Percentiles rank a stretch among this genome's conserved stretches.
Evolutionary conservation across 768 basidiomycete species (phyloP).

Genomic region (Lentinula lateritia): DNA sequence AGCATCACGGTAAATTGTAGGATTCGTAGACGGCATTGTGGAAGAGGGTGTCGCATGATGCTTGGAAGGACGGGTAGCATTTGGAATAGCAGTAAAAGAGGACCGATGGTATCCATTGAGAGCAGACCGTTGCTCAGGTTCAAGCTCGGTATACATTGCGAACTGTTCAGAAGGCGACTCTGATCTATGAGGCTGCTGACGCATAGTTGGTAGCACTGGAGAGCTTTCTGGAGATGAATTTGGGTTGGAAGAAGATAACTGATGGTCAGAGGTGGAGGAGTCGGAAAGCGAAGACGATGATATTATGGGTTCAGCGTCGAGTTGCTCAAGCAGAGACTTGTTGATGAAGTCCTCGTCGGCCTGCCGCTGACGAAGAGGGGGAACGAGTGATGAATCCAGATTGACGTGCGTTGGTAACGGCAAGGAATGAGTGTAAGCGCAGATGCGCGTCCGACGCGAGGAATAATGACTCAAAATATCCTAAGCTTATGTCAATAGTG

Average conservation of each 20-base stretch:
- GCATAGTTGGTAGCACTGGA: slow-evolving; percentile 42
- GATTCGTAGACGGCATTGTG: slow-evolving; percentile 25
- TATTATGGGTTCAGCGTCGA: slow-evolving; percentile 68
- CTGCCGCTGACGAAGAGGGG: slow-evolving; percentile 29
- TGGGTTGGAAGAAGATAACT: slow-evolving; percentile 39
- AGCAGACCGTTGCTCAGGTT: not conserved
- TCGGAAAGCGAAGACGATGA: slow-evolving; percentile 44
- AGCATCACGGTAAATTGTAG: slow-evolving; percentile 29
- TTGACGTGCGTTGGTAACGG: slow-evolving; percentile 23
- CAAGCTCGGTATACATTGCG: not conserved
- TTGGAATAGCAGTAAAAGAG: slow-evolving; percentile 34
- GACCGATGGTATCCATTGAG: slow-evolving; percentile 16
- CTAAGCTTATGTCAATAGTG: slow-evolving; percentile 13
- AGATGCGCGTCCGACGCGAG: slow-evolving; percentile 31
- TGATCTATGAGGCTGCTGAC: not conserved
- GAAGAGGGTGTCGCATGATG: slow-evolving; percentile 23
- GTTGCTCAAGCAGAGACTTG: slow-evolving; percentile 75
- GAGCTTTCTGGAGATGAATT: slow-evolving; percentile 50
- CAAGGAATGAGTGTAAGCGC: slow-evolving; percentile 1
- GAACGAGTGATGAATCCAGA: slow-evolving; percentile 45
- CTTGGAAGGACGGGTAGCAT: slow-evolving; percentile 28
- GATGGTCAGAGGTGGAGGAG: slow-evolving; percentile 27
- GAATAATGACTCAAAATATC: slow-evolving; percentile 17
- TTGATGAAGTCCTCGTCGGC: slow-evolving; percentile 82
- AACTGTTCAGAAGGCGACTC: not conserved